These are phyloP conservation scores for Immersiporthe knoxdaviesiana DNA, from an alignment of 2,329 filamentous ascomycete species.

Conservation along the genomic window DNA sequence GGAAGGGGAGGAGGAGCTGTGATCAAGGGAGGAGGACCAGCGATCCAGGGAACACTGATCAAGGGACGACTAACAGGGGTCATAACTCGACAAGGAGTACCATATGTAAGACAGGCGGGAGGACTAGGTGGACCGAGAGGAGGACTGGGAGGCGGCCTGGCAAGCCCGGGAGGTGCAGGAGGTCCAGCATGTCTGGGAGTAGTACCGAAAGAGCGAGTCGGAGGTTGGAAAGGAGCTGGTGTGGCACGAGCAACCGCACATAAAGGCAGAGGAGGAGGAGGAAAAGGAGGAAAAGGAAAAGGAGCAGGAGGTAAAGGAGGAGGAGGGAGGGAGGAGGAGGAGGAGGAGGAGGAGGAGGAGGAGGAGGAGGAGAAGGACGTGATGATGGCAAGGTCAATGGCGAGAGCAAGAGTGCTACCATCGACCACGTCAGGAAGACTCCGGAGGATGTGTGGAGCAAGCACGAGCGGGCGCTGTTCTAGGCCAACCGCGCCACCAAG, in stretches of 20 bases:
- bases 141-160: no score
- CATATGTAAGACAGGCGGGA: neutral
- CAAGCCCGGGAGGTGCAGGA: no score
- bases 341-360: no score
- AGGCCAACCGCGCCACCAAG: neutral
- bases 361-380: no score
- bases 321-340: no score
- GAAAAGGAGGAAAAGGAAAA: no score
- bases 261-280: neutral
- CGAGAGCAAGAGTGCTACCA: neutral
- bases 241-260: neutral
- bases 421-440: slow-evolving; percentile 2
- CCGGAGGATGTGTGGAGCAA: slow-evolving; percentile 19
- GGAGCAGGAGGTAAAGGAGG: no score
- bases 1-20: neutral
- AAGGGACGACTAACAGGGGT: neutral
- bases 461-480: neutral
- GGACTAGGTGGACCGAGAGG: neutral
- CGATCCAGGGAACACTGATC: no score
- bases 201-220: no score
- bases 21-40: neutral
- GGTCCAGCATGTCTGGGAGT: no score
- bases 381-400: neutral
- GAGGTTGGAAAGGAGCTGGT: neutral
- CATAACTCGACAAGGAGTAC: neutral